Conservation (phyloP, 768 basidiomycete genomes). For the Rhodotorula kratochvilovae region DNA sequence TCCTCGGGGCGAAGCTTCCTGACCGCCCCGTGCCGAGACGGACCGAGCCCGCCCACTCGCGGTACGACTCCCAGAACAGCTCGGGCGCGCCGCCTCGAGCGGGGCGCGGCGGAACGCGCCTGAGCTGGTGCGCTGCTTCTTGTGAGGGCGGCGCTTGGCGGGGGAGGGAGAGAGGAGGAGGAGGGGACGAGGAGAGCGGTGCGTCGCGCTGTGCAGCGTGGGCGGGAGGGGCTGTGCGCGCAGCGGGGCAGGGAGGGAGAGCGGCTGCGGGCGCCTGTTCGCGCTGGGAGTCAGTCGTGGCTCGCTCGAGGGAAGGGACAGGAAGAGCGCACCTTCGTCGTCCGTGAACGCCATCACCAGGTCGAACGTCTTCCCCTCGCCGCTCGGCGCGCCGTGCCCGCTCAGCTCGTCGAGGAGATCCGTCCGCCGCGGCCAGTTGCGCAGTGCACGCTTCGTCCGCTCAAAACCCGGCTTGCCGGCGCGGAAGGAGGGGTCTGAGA, state of each 20-base stretch:
- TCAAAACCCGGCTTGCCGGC: constrained; percentile 28
- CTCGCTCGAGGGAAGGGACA: not conserved
- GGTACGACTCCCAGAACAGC: constrained; percentile 22
- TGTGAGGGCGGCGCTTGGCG: not conserved
- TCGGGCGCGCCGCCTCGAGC: not conserved
- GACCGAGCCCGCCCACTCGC: constrained; percentile 28
- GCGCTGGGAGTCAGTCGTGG: not conserved
- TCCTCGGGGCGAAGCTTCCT: constrained; percentile 2
- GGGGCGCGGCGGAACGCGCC: constrained; percentile 1
- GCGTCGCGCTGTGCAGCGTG: too few relatives aligned
- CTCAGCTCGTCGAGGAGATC: constrained; percentile 22
- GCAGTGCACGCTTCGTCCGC: constrained; percentile 12
- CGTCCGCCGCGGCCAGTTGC: constrained; percentile 16
- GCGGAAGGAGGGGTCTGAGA: constrained; percentile 22
- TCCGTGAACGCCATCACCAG: constrained; percentile 19
- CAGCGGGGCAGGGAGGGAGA: constrained; percentile 2
- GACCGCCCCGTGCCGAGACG: not conserved
- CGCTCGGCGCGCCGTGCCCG: not conserved
- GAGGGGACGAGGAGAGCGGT: constrained; percentile 5
- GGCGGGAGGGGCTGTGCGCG: not conserved
- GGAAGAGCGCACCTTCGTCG: not conserved
- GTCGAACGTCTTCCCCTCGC: constrained; percentile 3
- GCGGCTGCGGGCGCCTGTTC: constrained; percentile 2
- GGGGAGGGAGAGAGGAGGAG: not conserved
- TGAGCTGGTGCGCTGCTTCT: constrained; percentile 16